Percentiles rank a stretch among this genome's conserved stretches.
phyloP scores from a whole-genome alignment of 345 rosid genomes.

The Lenwebbia sp. region DNA sequence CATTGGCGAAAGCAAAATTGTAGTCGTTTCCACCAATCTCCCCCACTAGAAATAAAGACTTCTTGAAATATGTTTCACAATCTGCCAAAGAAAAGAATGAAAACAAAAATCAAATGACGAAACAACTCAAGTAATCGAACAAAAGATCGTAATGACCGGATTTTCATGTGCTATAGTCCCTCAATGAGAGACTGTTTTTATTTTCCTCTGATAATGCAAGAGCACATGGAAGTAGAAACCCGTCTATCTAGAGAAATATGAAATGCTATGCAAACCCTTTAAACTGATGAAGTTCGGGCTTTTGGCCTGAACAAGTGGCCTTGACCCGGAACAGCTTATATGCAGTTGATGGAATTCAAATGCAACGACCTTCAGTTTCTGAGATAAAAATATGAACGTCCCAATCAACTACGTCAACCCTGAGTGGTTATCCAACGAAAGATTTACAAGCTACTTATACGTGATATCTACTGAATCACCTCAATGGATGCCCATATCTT shows the following conservation, averaged over 20 bases:
- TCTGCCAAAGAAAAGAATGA: slow-evolving; percentile 10
- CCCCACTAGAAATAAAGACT: slow-evolving; percentile 56
- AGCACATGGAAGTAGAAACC: not conserved
- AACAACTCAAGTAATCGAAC: not conserved
- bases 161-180: not conserved
- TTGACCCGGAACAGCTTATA: not conserved
- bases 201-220: not conserved
- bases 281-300: no score
- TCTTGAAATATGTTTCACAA: slow-evolving; percentile 36
- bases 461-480: not conserved
- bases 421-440: no score
- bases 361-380: no score
- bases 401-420: no score
- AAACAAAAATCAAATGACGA: no score
- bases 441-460: not conserved
- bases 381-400: not conserved
- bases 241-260: not conserved
- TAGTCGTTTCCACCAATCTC: slow-evolving; percentile 80
- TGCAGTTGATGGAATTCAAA: no score
- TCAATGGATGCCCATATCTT: not conserved
- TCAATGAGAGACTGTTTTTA: no score
- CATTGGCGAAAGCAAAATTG: slow-evolving; percentile 32
- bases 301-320: not conserved
- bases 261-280: not conserved
- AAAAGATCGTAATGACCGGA: not conserved